A percentile compares a stretch with the other conserved stretches of the same genome.
Conservation (phyloP, 2,329 filamentous ascomycete genomes). For the Aspergillus eucalypticola region DNA sequence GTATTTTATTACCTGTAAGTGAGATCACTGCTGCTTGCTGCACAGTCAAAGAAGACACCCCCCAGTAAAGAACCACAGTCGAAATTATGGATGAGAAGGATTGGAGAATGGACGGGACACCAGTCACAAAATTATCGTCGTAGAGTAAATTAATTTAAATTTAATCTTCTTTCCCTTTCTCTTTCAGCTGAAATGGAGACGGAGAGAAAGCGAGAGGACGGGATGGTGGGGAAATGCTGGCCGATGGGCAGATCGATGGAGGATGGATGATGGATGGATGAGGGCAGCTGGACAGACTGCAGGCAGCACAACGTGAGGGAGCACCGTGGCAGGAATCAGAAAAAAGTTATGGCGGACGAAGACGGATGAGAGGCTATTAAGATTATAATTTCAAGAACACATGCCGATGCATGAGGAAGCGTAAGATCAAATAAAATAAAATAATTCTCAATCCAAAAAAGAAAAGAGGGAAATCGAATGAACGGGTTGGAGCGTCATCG, state of each 20-base stretch:
- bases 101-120: neutral
- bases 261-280: neutral
- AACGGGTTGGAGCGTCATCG: slow-evolving; percentile 1
- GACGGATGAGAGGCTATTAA: neutral
- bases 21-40: neutral
- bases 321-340: neutral
- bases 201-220: neutral
- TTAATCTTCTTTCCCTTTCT: neutral
- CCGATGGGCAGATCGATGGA: slow-evolving; percentile 2
- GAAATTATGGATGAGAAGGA: neutral
- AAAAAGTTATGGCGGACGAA: neutral
- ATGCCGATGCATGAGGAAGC: neutral
- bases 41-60: neutral
- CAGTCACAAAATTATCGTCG: neutral
- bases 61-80: neutral
- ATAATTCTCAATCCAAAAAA: no score
- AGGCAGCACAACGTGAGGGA: neutral
- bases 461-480: neutral
- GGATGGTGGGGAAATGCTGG: neutral
- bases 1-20: neutral
- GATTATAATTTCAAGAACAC: neutral
- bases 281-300: neutral
- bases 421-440: neutral
- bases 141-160: neutral
- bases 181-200: neutral